These are phyloP conservation scores for Colletotrichum spinosum DNA, from an alignment of 2,329 filamentous ascomycete genomes.

Conservation along the genomic window DNA sequence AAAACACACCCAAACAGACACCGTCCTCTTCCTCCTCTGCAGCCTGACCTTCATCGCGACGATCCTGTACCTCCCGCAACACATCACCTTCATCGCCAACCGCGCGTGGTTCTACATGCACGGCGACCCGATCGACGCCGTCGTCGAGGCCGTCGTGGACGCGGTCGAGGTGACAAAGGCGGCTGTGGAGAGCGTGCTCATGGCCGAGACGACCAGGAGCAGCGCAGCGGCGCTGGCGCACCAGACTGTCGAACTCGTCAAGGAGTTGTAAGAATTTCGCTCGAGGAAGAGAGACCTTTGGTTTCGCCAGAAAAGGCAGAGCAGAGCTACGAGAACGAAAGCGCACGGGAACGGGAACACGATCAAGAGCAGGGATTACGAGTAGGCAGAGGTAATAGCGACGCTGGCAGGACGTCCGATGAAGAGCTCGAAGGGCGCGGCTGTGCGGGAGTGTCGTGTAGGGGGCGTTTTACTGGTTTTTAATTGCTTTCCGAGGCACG, in stretches of 20 bases:
- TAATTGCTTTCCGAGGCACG: slow-evolving; percentile 26
- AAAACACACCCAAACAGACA: slow-evolving; percentile 83
- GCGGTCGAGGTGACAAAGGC: slow-evolving; percentile 60
- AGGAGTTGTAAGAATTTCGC: slow-evolving; percentile 49
- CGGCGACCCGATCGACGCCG: slow-evolving; percentile 75
- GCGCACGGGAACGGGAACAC: background rate
- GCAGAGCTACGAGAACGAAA: slow-evolving; percentile 9
- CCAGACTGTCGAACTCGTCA: slow-evolving; percentile 44
- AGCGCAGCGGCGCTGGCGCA: slow-evolving; percentile 35
- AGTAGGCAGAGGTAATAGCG: slow-evolving; percentile 12
- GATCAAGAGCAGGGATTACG: background rate
- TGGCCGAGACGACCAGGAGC: slow-evolving; percentile 27
- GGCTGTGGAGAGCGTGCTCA: slow-evolving; percentile 49
- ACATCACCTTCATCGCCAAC: slow-evolving; percentile 83
- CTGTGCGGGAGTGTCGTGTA: slow-evolving; percentile 6
- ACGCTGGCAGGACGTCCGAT: slow-evolving; percentile 24
- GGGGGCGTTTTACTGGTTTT: slow-evolving; percentile 19
- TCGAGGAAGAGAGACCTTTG: too few species aligned
- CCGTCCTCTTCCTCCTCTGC: slow-evolving; percentile 89
- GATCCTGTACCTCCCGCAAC: slow-evolving; percentile 92
- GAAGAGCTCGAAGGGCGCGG: slow-evolving; percentile 36
- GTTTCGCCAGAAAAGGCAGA: too few species aligned
- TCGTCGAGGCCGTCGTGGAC: slow-evolving; percentile 75
- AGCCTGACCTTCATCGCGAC: slow-evolving; percentile 88
- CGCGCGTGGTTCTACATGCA: slow-evolving; percentile 96